Evolutionary conservation across 495 filamentous ascomycete species (phyloP).

Genomic region (Elasticomyces elasticus): DNA sequence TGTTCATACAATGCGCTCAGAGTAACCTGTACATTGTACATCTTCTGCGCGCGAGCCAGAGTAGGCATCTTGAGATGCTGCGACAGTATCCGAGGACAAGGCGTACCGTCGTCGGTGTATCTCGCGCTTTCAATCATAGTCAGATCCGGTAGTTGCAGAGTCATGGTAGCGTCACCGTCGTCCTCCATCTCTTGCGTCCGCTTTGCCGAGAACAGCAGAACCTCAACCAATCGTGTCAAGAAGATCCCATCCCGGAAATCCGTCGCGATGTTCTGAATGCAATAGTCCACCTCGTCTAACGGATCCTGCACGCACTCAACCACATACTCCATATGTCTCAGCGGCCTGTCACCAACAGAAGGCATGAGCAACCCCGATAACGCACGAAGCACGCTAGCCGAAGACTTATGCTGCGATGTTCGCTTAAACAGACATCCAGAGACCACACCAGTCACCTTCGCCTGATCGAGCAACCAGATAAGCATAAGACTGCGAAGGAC

Average conservation of each 20-base stretch:
- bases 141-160: slow-evolving; percentile 33
- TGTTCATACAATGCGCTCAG: slow-evolving; percentile 42
- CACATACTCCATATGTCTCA: slow-evolving; percentile 50
- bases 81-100: slow-evolving; percentile 38
- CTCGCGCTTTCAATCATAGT: slow-evolving; percentile 30
- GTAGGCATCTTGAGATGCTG: slow-evolving; percentile 52
- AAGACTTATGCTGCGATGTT: slow-evolving; percentile 48
- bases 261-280: slow-evolving; percentile 50
- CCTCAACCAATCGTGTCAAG: slow-evolving; percentile 50
- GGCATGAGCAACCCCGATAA: slow-evolving; percentile 46
- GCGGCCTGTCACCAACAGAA: slow-evolving; percentile 48
- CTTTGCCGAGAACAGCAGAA: slow-evolving; percentile 41
- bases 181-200: slow-evolving; percentile 9
- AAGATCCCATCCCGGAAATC: slow-evolving; percentile 57
- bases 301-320: slow-evolving; percentile 45
- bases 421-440: slow-evolving; percentile 37
- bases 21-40: slow-evolving; percentile 53
- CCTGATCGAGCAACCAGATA: slow-evolving; percentile 49
- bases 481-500: slow-evolving; percentile 53
- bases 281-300: slow-evolving; percentile 50
- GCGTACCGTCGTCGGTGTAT: slow-evolving; percentile 19
- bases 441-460: slow-evolving; percentile 33
- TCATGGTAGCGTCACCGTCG: slow-evolving; percentile 26
- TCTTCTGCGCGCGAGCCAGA: slow-evolving; percentile 46
- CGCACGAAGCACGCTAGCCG: slow-evolving; percentile 43